These are phyloP conservation scores for Fusarium domesticum DNA, from an alignment of 2,329 filamentous ascomycete genomes.

Conservation along the genomic window DNA sequence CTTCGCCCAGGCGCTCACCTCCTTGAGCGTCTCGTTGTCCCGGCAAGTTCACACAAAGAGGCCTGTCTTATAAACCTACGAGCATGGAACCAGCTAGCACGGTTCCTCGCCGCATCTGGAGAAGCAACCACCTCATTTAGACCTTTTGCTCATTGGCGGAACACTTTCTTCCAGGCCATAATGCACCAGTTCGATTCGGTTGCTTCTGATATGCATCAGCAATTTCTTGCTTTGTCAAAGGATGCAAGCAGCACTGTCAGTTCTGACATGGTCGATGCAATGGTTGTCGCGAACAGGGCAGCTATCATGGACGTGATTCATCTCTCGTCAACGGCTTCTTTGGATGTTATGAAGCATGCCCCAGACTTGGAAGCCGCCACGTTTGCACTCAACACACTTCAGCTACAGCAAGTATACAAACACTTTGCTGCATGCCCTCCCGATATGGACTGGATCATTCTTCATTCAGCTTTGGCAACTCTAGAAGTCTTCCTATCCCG, in stretches of 20 bases:
- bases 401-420: slow-evolving; percentile 51
- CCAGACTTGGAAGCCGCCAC: slow-evolving; percentile 46
- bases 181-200: slow-evolving; percentile 57
- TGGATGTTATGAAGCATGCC: slow-evolving; percentile 50
- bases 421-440: slow-evolving; percentile 43
- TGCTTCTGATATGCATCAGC: slow-evolving; percentile 54
- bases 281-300: slow-evolving; percentile 51
- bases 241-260: slow-evolving; percentile 43
- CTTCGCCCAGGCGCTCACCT: slow-evolving; percentile 52
- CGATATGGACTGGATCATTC: slow-evolving; percentile 48
- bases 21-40: slow-evolving; percentile 58
- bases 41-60: slow-evolving; percentile 62
- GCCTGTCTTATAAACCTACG: slow-evolving; percentile 62
- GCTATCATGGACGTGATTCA: slow-evolving; percentile 53
- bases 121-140: slow-evolving; percentile 49
- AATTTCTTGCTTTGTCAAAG: slow-evolving; percentile 49
- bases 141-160: slow-evolving; percentile 48
- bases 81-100: slow-evolving; percentile 61
- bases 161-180: slow-evolving; percentile 54
- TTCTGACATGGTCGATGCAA: slow-evolving; percentile 45
- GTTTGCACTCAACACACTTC: slow-evolving; percentile 48
- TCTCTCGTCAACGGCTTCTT: slow-evolving; percentile 46
- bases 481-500: slow-evolving; percentile 46
- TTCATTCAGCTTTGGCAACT: slow-evolving; percentile 45
- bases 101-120: slow-evolving; percentile 52